Evolutionary conservation across 2,329 filamentous ascomycete genomes (phyloP).

Genomic region (Aureobasidium subglaciale): DNA sequence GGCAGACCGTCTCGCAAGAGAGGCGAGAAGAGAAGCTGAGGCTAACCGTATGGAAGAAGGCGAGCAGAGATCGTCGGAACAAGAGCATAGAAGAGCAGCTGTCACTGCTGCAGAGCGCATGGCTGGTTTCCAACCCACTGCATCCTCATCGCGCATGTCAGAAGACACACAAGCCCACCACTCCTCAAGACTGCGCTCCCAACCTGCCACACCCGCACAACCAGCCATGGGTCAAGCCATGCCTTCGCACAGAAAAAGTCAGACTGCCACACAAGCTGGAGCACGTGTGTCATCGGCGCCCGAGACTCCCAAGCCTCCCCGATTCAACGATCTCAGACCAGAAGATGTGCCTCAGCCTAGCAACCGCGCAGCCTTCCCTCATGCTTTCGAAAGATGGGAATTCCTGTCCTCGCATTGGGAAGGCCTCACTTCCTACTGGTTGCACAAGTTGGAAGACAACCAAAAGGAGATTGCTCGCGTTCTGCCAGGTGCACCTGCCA

Average conservation of each 20-base stretch:
- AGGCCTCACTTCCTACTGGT: slow-evolving; percentile 94
- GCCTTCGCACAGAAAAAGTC: background rate
- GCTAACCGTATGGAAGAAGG: slow-evolving; percentile 26
- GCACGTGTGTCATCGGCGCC: slow-evolving; percentile 16
- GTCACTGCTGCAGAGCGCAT: background rate
- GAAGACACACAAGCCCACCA: background rate
- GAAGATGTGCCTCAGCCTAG: slow-evolving; percentile 17
- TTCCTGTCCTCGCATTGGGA: slow-evolving; percentile 97
- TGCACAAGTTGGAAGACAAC: slow-evolving; percentile 84
- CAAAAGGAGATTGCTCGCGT: slow-evolving; percentile 76
- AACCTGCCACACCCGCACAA: background rate
- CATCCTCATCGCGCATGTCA: background rate
- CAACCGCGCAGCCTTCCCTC: slow-evolving; percentile 67
- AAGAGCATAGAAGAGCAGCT: slow-evolving; percentile 25
- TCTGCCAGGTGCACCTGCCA: slow-evolving; percentile 69
- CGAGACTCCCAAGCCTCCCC: background rate
- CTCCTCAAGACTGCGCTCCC: background rate
- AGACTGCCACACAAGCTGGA: slow-evolving; percentile 1
- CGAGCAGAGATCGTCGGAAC: slow-evolving; percentile 36
- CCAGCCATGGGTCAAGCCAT: background rate
- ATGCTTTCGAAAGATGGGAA: slow-evolving; percentile 97
- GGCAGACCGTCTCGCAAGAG: slow-evolving; percentile 73
- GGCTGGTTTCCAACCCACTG: background rate
- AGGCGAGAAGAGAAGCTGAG: slow-evolving; percentile 60
- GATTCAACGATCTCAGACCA: background rate